phyloP scores from a whole-genome alignment of 2,329 filamentous ascomycete genomes.

The Claviceps sorghi region DNA sequence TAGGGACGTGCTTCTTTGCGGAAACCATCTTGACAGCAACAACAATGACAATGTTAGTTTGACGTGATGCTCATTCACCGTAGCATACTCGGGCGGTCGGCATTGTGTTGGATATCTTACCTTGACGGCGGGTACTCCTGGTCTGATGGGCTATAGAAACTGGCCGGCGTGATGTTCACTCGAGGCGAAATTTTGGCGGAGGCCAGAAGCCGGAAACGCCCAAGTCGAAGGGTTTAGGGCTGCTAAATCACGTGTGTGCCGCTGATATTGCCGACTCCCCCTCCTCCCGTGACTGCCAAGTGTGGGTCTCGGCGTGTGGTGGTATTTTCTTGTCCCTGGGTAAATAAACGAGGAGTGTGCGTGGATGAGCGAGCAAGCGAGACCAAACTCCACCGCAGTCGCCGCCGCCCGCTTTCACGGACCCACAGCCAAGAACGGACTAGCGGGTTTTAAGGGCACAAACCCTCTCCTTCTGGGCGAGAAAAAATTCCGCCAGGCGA shows the following conservation, averaged over 20 bases:
- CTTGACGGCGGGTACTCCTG: constrained; percentile 27
- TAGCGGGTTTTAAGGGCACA: constrained; percentile 20
- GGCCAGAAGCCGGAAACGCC: constrained; percentile 14
- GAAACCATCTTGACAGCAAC: constrained; percentile 64
- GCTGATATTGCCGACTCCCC: neutral
- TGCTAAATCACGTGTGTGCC: constrained; percentile 15
- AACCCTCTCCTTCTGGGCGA: constrained; percentile 15
- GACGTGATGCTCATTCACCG: neutral
- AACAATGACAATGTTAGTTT: constrained; percentile 15
- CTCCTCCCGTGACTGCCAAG: neutral
- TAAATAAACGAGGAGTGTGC: neutral
- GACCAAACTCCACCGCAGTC: neutral
- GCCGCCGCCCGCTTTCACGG: neutral
- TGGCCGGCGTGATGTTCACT: constrained; percentile 21
- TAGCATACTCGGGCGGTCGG: neutral
- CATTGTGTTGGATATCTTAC: constrained; percentile 13
- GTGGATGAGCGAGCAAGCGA: neutral
- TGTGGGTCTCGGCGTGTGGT: neutral
- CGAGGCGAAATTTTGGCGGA: constrained; percentile 22
- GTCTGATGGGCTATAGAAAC: constrained; percentile 20
- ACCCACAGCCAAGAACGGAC: constrained; percentile 7
- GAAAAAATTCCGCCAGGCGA: constrained; percentile 10
- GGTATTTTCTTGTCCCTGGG: neutral
- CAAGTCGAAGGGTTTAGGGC: constrained; percentile 21
- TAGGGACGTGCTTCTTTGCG: constrained; percentile 98